A percentile compares a stretch with the other conserved stretches of the same genome.
Conservation (phyloP, 805 yeast species). For the Helenozyma rhizophorensis region DNA sequence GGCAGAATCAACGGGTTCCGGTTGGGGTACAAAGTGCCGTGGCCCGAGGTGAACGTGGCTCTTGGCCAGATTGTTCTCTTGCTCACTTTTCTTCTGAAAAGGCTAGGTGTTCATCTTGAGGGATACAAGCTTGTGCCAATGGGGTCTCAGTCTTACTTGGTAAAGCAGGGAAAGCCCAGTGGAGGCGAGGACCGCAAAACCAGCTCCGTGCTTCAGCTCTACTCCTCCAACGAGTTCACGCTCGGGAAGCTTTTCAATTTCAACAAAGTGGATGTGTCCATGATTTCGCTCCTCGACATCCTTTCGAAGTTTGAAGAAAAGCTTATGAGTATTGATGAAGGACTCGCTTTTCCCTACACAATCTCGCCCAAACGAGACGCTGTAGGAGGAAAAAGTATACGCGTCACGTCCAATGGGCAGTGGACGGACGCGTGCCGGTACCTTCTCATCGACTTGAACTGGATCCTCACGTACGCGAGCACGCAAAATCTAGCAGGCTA, state of each 20-base stretch:
- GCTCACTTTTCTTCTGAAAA: constrained; percentile 56
- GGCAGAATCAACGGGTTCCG: constrained; percentile 86
- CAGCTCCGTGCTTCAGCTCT: constrained; percentile 46
- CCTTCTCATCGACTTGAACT: constrained; percentile 69
- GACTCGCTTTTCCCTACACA: constrained; percentile 66
- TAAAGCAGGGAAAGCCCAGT: constrained; percentile 32
- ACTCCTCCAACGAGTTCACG: constrained; percentile 69
- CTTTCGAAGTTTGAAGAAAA: constrained; percentile 47
- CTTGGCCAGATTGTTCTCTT: constrained; percentile 78
- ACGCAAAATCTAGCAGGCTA: too few relatives aligned
- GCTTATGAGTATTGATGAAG: constrained; percentile 43
- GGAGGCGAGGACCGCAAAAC: neutral
- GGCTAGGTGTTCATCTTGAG: constrained; percentile 50
- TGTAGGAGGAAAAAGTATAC: constrained; percentile 75
- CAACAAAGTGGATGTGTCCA: constrained; percentile 72
- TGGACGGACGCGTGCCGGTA: constrained; percentile 92
- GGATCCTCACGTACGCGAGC: constrained; percentile 76
- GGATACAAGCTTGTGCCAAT: constrained; percentile 70
- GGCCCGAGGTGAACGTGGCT: constrained; percentile 91
- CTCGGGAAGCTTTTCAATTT: constrained; percentile 68
- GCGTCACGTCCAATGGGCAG: constrained; percentile 65
- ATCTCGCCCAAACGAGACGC: constrained; percentile 55
- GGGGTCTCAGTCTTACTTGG: constrained; percentile 80
- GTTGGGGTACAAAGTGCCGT: constrained; percentile 74
- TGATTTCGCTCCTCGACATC: constrained; percentile 72